A percentile compares a stretch with the other conserved stretches of the same genome.
phyloP scores from a whole-genome alignment of 768 basidiomycete genomes.

The Podaxis sp. region DNA sequence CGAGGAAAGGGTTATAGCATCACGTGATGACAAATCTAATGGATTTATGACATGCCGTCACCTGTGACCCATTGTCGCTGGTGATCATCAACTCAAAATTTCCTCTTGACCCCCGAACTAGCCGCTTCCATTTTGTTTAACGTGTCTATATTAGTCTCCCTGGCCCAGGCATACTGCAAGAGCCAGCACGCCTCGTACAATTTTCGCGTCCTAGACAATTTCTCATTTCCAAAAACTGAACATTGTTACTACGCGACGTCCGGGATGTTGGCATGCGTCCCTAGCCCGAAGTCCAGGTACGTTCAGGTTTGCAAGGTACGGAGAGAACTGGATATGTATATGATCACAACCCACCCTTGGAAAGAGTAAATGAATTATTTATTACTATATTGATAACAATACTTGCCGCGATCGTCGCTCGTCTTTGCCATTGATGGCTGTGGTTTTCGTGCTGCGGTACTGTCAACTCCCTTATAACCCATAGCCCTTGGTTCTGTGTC shows the following conservation, averaged over 20 bases:
- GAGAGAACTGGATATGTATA: background rate
- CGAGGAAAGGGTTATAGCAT: background rate
- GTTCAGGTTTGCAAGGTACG: background rate
- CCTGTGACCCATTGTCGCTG: background rate
- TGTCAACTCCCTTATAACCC: too few species aligned
- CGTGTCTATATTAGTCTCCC: background rate
- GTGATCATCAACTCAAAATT: background rate
- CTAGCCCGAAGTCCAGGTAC: background rate
- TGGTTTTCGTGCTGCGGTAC: too few species aligned
- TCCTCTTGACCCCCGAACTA: background rate
- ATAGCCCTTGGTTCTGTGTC: too few species aligned
- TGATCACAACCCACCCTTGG: too few species aligned
- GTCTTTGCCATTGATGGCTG: too few species aligned
- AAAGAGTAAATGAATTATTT: too few species aligned
- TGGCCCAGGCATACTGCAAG: background rate
- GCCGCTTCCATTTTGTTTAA: background rate
- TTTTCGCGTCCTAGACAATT: background rate
- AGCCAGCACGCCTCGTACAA: background rate
- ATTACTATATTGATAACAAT: too few species aligned
- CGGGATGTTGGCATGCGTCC: background rate
- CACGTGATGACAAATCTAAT: slow-evolving; percentile 3
- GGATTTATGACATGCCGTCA: background rate
- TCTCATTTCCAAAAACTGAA: background rate
- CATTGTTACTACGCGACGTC: background rate
- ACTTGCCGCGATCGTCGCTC: too few species aligned